Percentiles rank a stretch among this genome's conserved stretches.
phyloP scores from a whole-genome alignment of 169 alveolate genomes.

The Plasmodium vivax region DNA sequence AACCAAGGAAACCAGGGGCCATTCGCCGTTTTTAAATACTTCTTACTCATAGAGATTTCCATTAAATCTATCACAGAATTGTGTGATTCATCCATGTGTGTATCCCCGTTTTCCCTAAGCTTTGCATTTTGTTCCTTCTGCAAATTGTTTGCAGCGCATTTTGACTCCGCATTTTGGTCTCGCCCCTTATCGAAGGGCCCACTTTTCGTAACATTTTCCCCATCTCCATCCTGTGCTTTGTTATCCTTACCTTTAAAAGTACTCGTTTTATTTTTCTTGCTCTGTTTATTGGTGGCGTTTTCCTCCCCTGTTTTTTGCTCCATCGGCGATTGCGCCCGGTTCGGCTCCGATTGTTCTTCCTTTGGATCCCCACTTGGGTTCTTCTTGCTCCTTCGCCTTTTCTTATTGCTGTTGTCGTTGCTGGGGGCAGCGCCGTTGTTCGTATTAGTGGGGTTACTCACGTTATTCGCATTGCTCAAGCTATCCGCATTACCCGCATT shows the following conservation, averaged over 20 bases:
- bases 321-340: background rate
- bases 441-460: no score
- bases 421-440: background rate
- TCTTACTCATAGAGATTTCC: constrained; percentile 53
- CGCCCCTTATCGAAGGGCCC: background rate
- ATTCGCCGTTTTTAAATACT: constrained; percentile 29
- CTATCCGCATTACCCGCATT: background rate
- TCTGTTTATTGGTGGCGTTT: background rate
- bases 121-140: background rate
- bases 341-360: background rate
- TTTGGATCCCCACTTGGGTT: background rate
- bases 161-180: background rate
- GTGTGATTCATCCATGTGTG: constrained; percentile 11
- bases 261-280: background rate
- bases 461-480: background rate
- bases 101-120: background rate
- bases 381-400: background rate
- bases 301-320: background rate
- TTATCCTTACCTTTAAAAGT: background rate
- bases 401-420: background rate
- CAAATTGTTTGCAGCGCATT: constrained; percentile 2
- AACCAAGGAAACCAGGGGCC: constrained; percentile 74
- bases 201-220: background rate
- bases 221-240: background rate
- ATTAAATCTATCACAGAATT: constrained; percentile 64